Conservation (phyloP, 176 grass and related monocot genomes). For the Musa itinerans region DNA sequence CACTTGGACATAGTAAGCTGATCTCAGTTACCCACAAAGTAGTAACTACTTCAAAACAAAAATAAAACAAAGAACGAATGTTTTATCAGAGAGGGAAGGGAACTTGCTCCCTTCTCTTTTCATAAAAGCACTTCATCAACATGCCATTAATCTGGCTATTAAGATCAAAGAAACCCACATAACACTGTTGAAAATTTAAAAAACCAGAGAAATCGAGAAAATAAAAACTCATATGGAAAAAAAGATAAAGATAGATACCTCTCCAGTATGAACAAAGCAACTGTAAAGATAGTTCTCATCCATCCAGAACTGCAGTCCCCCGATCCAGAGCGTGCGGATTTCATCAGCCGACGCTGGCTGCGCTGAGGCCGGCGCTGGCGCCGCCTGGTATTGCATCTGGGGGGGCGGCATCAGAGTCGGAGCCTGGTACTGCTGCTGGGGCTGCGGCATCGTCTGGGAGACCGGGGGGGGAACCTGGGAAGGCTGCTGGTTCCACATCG, state of each 20-base stretch:
- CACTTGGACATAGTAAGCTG: too few species aligned
- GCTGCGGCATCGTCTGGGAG: conserved; percentile 11
- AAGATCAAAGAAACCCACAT: background rate
- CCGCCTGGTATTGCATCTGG: background rate
- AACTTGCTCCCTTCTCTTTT: too few species aligned
- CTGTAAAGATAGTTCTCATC: conserved; percentile 74
- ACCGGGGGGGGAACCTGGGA: conserved; percentile 38
- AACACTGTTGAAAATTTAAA: background rate
- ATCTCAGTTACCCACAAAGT: too few species aligned
- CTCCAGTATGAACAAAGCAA: conserved; percentile 63
- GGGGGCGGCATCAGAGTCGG: background rate
- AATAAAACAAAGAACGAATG: too few species aligned
- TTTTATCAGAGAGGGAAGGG: too few species aligned
- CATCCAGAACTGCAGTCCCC: conserved; percentile 95
- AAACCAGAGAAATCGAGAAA: background rate
- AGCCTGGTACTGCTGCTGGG: conserved; percentile 36
- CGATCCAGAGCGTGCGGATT: conserved; percentile 89
- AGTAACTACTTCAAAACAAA: too few species aligned
- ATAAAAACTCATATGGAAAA: background rate
- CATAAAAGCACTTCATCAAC: too few species aligned
- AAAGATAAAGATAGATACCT: conserved; percentile 37
- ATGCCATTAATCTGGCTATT: too few species aligned
- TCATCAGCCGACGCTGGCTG: conserved; percentile 32
- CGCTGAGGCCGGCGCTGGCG: conserved; percentile 17
- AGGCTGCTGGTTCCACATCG: conserved; percentile 77